Evolutionary conservation across 148 eudicot genomes (phyloP), one percentile per base, ranked within the genome.

Genomic region (Fallopia convolvulus): DNA sequence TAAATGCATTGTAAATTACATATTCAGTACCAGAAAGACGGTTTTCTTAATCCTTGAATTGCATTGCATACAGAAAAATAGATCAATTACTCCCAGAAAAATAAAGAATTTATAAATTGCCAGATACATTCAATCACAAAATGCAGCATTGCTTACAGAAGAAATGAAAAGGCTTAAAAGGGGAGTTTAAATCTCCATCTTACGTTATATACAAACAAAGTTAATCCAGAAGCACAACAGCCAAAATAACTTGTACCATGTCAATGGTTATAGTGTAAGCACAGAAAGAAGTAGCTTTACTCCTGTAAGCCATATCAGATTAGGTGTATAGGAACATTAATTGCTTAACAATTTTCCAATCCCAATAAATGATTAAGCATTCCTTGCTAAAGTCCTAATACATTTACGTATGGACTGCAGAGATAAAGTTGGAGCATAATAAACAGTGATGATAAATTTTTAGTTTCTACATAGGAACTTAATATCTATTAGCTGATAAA

Each of bases 251-350:
- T 17, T 55, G 21, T n/a, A 55, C 60, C 60, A 55, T 55, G 26
- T 23, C 18, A 55, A 55, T 55, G 8, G n/a, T 55, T 55, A 53
- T 53, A 4, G 7, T 55, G 60, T 6, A 55, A 55, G 60, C 60
- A 55, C 60, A 55, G 23, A 55, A 55, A 30, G 33, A 46, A 42
- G 23, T 4, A 65, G 70, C 7, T 65, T 30, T 65, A 26, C 18
- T 65, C 70, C 40, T 30, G 18, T 65, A 21, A 32, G n/a, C 70
- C 70, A 65, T 65, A 32, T 30, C 70, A 65, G 41, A 65, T 65
- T 32, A 30, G 17, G 5, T 30, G 17, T 32, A 8, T 4, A 65
- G 11, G 32, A 30, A 32, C 40, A 32, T 32, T 12, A 32, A 1
- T 65, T 0, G 41, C 70, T n/a, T 65, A 32, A 13, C 5, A 65